Conservation (phyloP, 2,329 filamentous ascomycete genomes). For the Tolypocladium capitatum region DNA sequence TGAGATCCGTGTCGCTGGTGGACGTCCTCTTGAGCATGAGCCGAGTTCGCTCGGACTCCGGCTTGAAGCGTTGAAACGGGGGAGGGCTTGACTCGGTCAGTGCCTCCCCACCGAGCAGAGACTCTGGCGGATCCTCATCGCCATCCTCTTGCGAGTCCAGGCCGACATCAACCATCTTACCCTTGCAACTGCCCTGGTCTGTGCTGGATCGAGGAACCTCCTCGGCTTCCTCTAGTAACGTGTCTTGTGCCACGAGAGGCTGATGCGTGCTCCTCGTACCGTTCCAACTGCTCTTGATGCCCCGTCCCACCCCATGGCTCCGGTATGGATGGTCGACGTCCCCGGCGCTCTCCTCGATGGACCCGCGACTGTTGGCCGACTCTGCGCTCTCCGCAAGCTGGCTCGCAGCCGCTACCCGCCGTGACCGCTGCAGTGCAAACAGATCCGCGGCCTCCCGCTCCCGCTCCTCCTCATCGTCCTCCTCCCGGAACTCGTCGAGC, state of each 20-base stretch:
- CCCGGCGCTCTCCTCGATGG: slow-evolving; percentile 18
- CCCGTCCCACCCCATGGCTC: slow-evolving; percentile 32
- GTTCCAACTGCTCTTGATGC: slow-evolving; percentile 54
- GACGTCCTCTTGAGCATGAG: slow-evolving; percentile 28
- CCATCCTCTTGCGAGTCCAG: slow-evolving; percentile 54
- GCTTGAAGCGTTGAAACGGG: slow-evolving; percentile 48
- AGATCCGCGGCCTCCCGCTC: slow-evolving; percentile 88
- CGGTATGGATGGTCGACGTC: slow-evolving; percentile 24
- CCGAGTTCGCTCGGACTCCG: slow-evolving; percentile 22
- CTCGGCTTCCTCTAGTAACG: slow-evolving; percentile 27
- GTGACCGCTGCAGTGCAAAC: slow-evolving; percentile 79
- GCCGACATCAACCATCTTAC: slow-evolving; percentile 76
- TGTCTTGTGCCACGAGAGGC: slow-evolving; percentile 13
- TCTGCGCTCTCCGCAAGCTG: slow-evolving; percentile 77
- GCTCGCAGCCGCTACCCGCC: slow-evolving; percentile 75
- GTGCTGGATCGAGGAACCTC: slow-evolving; percentile 24
- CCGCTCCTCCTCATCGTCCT: slow-evolving; percentile 84
- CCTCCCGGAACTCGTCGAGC: slow-evolving; percentile 79
- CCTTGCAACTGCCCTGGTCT: slow-evolving; percentile 26
- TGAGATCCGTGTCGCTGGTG: slow-evolving; percentile 35
- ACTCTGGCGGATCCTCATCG: slow-evolving; percentile 44
- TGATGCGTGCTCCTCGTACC: slow-evolving; percentile 32
- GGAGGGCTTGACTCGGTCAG: slow-evolving; percentile 41
- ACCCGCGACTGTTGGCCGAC: slow-evolving; percentile 31
- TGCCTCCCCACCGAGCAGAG: slow-evolving; percentile 42